A percentile compares a stretch with the other conserved stretches of the same genome.
These are phyloP conservation scores for Centaurea solstitialis DNA, from an alignment of 129 eudicot genomes.

Conservation along the genomic window DNA sequence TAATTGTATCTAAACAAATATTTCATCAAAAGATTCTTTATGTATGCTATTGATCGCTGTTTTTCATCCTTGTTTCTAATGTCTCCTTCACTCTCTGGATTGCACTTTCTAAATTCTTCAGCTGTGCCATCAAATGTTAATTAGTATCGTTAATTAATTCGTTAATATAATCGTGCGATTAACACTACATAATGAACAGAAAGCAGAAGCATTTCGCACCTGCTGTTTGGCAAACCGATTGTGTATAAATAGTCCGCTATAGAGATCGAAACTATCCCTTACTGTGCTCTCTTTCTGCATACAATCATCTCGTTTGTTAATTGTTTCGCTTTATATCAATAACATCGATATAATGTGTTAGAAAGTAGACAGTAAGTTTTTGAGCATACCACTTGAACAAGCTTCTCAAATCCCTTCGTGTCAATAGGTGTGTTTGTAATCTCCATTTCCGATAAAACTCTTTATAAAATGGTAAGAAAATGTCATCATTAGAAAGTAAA, in stretches of 20 bases:
- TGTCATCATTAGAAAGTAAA: not conserved
- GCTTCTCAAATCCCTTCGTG: constrained; percentile 72
- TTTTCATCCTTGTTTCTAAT: constrained; percentile 33
- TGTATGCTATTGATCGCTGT: not conserved
- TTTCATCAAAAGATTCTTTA: not conserved
- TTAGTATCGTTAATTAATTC: not conserved
- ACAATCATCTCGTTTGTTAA: constrained; percentile 1
- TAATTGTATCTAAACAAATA: not conserved
- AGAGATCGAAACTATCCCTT: constrained; percentile 66
- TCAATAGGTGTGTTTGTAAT: constrained; percentile 61
- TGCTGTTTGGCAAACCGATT: constrained; percentile 65
- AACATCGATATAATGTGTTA: not conserved
- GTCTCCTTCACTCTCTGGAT: constrained; percentile 49
- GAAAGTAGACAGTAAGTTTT: constrained; percentile 1
- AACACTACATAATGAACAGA: not conserved
- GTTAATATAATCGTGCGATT: not conserved
- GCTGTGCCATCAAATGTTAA: constrained; percentile 25
- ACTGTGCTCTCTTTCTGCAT: constrained; percentile 61
- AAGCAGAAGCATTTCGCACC: constrained; percentile 30
- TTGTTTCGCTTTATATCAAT: constrained; percentile 1
- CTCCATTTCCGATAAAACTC: constrained; percentile 62
- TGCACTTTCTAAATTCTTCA: constrained; percentile 60
- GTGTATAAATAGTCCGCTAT: constrained; percentile 56
- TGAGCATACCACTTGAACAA: constrained; percentile 56
- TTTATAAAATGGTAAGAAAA: constrained; percentile 28